Conservation (phyloP, 768 basidiomycete genomes). For the Boletus sp. region DNA sequence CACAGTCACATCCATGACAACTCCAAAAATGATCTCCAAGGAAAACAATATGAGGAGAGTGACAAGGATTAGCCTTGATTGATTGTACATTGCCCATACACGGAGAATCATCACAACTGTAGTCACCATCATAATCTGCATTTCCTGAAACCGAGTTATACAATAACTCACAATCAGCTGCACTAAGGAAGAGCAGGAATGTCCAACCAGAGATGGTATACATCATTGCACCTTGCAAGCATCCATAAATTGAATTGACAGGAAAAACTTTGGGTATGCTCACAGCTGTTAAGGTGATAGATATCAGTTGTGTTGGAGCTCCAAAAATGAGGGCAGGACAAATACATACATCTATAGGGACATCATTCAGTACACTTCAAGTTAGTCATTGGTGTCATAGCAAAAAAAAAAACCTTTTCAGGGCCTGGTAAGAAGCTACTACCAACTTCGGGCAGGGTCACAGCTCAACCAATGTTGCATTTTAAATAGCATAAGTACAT, state of each 20-base stretch:
- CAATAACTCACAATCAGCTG: slow-evolving; percentile 5
- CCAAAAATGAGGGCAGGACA: not conserved
- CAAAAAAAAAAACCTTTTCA: not conserved
- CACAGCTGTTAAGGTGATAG: not conserved
- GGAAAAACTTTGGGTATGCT: not conserved
- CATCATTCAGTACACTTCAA: not conserved
- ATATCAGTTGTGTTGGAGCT: not conserved
- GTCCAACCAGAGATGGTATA: not conserved
- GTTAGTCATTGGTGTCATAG: too few relatives aligned
- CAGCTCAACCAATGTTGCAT: not conserved
- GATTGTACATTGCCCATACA: slow-evolving; percentile 2
- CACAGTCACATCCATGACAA: too few relatives aligned
- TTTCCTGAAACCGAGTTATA: not conserved
- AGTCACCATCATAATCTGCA: not conserved
- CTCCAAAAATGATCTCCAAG: not conserved
- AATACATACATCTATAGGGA: slow-evolving; percentile 5
- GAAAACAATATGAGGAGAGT: not conserved
- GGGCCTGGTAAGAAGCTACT: slow-evolving; percentile 1
- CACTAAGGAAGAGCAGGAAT: not conserved
- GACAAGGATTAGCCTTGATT: not conserved
- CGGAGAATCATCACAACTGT: slow-evolving; percentile 4
- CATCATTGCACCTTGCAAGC: not conserved
- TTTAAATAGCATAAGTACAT: not conserved
- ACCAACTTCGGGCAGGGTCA: not conserved
- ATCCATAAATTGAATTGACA: not conserved